Base-by-base conservation (phyloP, 1,284 basidiomycete species). In the Pseudozyma hubeiensis region DNA sequence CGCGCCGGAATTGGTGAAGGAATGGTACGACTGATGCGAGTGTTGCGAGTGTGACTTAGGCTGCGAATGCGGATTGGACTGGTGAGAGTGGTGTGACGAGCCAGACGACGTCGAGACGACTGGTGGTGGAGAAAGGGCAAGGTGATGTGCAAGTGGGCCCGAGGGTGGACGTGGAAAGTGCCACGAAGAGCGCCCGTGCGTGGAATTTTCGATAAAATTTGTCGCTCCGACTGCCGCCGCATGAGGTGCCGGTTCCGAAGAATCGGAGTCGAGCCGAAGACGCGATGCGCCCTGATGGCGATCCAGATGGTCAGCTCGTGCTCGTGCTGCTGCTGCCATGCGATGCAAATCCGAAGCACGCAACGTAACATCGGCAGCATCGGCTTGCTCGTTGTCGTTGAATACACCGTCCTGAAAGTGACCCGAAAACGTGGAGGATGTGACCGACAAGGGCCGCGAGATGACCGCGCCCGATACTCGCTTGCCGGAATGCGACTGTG, bases 371-470 rank as follows among this genome's bases (percentile, higher is more conserved):
- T 73, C 64, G 48, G 51, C 60, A 10, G 44, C 48, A 35, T 64
- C 24, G 24, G 24, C 64, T 50, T 37, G 35, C 9, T 37, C 35
- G 45, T 17, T 7, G 29, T 16, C 43, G 24, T 34, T 31, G 30
- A 41, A 44, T 7, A 55, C 35, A 51, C 50, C 44, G 41, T 52
- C 13, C 3, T 37, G 13, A 54, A 24, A 24, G 24, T 64, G 54
- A 51, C 34, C 53, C 14, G 71, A 65, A 33, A 74, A 56, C 2
- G 65, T 57, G n/a, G 70, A 68, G 14, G 71, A 65, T 13, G 62
- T 53, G 2, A 68, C 71, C 17, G 70, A 73, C 53, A 74, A 24
- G 24, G 71, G 71, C 13, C 71, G 45, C 17, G 71, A 74, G 51
- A 74, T 68, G 16, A 57, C 46, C 24, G 48, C 46, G 5, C 57